Evolutionary conservation across 139 green algal genomes (phyloP).

Genomic region (Trebouxia sp.): DNA sequence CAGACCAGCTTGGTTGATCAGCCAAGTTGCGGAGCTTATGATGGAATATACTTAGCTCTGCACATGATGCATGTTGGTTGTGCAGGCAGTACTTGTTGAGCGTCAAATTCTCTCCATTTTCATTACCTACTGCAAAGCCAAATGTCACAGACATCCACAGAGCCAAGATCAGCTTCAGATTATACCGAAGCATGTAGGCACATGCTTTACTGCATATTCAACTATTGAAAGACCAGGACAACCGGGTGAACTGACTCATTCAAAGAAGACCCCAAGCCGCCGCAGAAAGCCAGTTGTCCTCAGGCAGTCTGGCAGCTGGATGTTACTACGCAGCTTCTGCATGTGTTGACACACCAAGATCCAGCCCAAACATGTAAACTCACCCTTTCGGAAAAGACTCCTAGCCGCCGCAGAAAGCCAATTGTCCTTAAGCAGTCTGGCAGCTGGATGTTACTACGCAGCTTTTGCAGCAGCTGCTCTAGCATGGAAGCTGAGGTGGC

Average conservation of each 20-base stretch:
- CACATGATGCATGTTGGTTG: too few relatives aligned
- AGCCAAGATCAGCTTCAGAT: too few relatives aligned
- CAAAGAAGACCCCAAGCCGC: constrained; percentile 80
- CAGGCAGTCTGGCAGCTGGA: constrained; percentile 92
- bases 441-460: constrained; percentile 77
- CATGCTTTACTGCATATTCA: not conserved
- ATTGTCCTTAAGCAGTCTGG: constrained; percentile 94
- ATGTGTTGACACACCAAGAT: not conserved
- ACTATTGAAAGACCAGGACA: not conserved
- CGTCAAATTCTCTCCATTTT: too few relatives aligned
- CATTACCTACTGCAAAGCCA: too few relatives aligned
- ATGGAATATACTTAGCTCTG: too few relatives aligned
- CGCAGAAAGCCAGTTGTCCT: constrained; percentile 91
- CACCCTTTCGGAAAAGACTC: constrained; percentile 73
- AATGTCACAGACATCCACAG: too few relatives aligned
- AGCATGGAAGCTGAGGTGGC: constrained; percentile 76
- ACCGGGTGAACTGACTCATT: constrained; percentile 53
- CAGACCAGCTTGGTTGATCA: constrained; percentile 4
- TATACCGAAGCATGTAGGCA: not conserved
- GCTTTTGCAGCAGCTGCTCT: constrained; percentile 77
- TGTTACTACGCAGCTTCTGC: constrained; percentile 32
- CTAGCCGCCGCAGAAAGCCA: constrained; percentile 90
- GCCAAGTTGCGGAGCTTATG: not conserved
- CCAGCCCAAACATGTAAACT: not conserved
- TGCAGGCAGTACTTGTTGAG: too few relatives aligned